A percentile compares a stretch with the other conserved stretches of the same genome.
Evolutionary conservation across 2,329 filamentous ascomycete species (phyloP).

Genomic region (Epichloe bromicola): DNA sequence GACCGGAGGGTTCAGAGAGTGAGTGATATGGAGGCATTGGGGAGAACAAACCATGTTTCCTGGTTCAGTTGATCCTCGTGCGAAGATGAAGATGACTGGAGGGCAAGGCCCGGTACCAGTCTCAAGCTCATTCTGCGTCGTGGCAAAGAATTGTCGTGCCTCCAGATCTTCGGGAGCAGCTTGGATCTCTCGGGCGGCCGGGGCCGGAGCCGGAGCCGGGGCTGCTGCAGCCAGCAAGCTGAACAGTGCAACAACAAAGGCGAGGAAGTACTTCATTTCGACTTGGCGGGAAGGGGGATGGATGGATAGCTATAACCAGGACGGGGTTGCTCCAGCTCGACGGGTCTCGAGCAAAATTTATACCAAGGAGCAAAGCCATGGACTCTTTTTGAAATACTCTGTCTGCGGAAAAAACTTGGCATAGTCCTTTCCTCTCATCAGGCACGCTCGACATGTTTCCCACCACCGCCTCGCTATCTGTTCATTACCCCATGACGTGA

Average conservation of each 20-base stretch:
- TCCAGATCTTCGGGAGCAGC: background rate
- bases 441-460: no score
- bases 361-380: no score
- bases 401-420: no score
- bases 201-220: background rate
- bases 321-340: no score
- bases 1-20: no score
- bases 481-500: no score
- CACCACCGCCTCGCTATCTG: no score
- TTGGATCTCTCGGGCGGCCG: background rate
- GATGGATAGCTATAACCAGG: no score
- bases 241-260: constrained; percentile 7
- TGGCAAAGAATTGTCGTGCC: background rate
- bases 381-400: no score
- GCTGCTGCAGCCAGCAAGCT: constrained; percentile 7
- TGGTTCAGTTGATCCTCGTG: constrained; percentile 24
- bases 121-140: constrained; percentile 14
- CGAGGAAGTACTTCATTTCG: constrained; percentile 6
- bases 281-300: background rate
- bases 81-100: constrained; percentile 25
- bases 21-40: background rate
- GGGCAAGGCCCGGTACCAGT: constrained; percentile 19
- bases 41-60: constrained; percentile 25
- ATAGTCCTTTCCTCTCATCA: no score
- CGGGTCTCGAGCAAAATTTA: no score